Evolutionary conservation across 202 grass and related monocot species (phyloP), one percentile per base, ranked within the genome.

Genomic region (Brachypodium distachyon): DNA sequence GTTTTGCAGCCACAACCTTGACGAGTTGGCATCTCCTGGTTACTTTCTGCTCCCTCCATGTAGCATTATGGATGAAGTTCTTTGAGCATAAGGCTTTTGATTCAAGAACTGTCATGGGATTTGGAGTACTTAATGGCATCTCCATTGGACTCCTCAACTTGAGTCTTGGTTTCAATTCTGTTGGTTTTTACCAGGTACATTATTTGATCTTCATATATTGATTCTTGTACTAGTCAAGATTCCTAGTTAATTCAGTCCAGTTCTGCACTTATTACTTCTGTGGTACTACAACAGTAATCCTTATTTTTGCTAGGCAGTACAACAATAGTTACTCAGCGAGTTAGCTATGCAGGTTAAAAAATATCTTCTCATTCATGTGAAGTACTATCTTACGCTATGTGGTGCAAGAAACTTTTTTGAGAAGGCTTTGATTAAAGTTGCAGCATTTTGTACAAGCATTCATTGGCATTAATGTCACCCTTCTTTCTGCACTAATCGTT

Each of bases 1-100:
- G 50, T 88, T 80, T 57, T 43, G 77, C 91, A 99, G 96, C 96
- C 69, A 99, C 96, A 82, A 99, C 92, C 74, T 88, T 98, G 91
- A 98, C 96, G 40, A 98, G 96, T 44, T 98, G 96, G 96, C 96
- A 98, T 90, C 92, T 99, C 38, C 81, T 99, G 64, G 96, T 99
- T 62, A 99, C 96, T 12, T 99, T 99, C 82, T 99, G 92, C 77
- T 99, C 96, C 49, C 92, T 99, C 68, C 91, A 99, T 64, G 92
- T 95, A 36, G 92, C 96, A 55, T 77, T 99, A 46, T 93, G 87
- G 85, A 88, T 93, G 83, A 99, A 99, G 78, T 70, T 96, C 27
- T 99, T 99, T 0, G 96, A 99, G 87, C 96, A 96, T 61, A 99
- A 99, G 69, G 87, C 92, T 74, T 99, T 99, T 63, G 92, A 99